Conservation (phyloP, 176 grass and related monocot genomes). For the barley (Hordeum vulgare) region MorexV3_pseudomolecules_assembly NC_058521.1:50876676-50877175, state of each 20-base stretch:
- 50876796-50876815: background rate
- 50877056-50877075: background rate
- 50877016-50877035: background rate
- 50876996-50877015: background rate
- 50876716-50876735: conserved; percentile 95
- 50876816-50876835: too few species aligned
- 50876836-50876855: too few species aligned
- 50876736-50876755: conserved; percentile 16
- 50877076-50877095: background rate
- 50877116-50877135: background rate
- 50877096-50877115: background rate
- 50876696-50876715: conserved; percentile 92
- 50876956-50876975: background rate
- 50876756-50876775: conserved; percentile 7
- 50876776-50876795: background rate
- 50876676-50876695: conserved; percentile 78
- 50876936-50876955: background rate
- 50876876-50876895: conserved; percentile 1
- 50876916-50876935: background rate
- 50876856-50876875: background rate
- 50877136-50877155: background rate
- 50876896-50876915: background rate
- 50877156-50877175: background rate
- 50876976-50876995: background rate
- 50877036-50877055: background rate